A percentile compares a stretch with the other conserved stretches of the same genome.
phyloP scores from a whole-genome alignment of 768 basidiomycete genomes.

The Infundibulicybe gibba region DNA sequence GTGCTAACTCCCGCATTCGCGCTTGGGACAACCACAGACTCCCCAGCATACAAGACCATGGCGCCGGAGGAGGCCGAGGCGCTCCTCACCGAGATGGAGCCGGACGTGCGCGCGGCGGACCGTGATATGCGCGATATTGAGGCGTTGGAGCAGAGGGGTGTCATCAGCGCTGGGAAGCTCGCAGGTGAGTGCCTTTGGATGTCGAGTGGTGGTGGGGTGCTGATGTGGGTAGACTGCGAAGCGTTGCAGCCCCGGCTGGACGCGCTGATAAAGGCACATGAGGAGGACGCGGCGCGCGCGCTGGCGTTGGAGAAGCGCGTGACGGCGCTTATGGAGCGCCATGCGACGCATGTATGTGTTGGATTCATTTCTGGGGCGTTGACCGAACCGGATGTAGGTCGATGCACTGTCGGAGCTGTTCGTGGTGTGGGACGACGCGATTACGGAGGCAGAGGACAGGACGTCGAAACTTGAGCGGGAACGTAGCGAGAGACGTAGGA shows the following conservation, averaged over 20 bases:
- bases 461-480: slow-evolving; percentile 57
- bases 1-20: slow-evolving; percentile 75
- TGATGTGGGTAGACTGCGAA: slow-evolving; percentile 48
- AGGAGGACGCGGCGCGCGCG: slow-evolving; percentile 56
- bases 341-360: slow-evolving; percentile 61
- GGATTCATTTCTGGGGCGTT: background rate
- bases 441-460: slow-evolving; percentile 64
- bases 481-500: slow-evolving; percentile 50
- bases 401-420: slow-evolving; percentile 82
- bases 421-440: slow-evolving; percentile 78
- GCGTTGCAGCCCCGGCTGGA: slow-evolving; percentile 65
- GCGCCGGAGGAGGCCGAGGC: slow-evolving; percentile 66
- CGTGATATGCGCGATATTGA: slow-evolving; percentile 80
- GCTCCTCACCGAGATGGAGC: slow-evolving; percentile 74
- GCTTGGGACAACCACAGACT: slow-evolving; percentile 49
- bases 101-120: slow-evolving; percentile 79
- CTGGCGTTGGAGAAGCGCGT: slow-evolving; percentile 63
- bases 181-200: slow-evolving; percentile 35
- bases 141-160: slow-evolving; percentile 63
- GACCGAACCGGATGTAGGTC: slow-evolving; percentile 41
- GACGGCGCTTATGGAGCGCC: slow-evolving; percentile 59
- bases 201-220: background rate
- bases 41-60: slow-evolving; percentile 57
- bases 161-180: slow-evolving; percentile 70
- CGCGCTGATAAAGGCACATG: slow-evolving; percentile 50